Evolutionary conservation across 495 filamentous ascomycete genomes (phyloP).

Genomic region (Xylaria cubensis): DNA sequence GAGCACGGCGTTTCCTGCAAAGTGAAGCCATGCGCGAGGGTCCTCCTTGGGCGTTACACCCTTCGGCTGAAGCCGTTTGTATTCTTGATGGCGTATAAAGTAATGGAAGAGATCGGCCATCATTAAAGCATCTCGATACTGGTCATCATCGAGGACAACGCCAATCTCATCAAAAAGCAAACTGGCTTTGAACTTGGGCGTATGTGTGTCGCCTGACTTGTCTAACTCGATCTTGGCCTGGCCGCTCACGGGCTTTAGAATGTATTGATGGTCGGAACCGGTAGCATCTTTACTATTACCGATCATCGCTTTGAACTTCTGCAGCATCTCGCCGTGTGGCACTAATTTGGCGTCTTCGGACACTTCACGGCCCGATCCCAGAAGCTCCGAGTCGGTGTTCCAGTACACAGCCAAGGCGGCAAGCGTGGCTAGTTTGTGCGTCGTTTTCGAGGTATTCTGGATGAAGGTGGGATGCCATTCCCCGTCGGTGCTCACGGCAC

Average conservation of each 20-base stretch:
- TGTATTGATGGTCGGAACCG: constrained; percentile 77
- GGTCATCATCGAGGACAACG: constrained; percentile 92
- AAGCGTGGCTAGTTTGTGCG: constrained; percentile 90
- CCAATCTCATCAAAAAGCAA: constrained; percentile 95
- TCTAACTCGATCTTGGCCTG: constrained; percentile 90
- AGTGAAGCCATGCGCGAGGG: constrained; percentile 87
- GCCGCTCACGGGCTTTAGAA: constrained; percentile 92
- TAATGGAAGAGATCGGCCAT: constrained; percentile 98
- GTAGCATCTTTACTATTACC: constrained; percentile 64
- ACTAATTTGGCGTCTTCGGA: constrained; percentile 55
- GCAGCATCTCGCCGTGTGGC: constrained; percentile 73
- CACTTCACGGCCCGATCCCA: constrained; percentile 78
- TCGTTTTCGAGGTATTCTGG: constrained; percentile 78
- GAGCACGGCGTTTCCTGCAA: constrained; percentile 86
- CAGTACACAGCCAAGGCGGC: constrained; percentile 92
- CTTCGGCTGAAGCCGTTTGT: constrained; percentile 91
- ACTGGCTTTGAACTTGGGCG: constrained; percentile 87
- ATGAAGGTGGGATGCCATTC: constrained; percentile 96
- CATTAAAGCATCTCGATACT: constrained; percentile 97
- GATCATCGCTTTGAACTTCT: constrained; percentile 77
- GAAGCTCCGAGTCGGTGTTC: constrained; percentile 88
- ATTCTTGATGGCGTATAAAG: constrained; percentile 96
- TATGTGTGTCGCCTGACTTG: constrained; percentile 81
- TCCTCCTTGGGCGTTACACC: constrained; percentile 82
- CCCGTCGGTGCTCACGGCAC: constrained; percentile 91